Conservation (phyloP, 176 grass and related monocot genomes). For the Saccharum spontaneum region DNA sequence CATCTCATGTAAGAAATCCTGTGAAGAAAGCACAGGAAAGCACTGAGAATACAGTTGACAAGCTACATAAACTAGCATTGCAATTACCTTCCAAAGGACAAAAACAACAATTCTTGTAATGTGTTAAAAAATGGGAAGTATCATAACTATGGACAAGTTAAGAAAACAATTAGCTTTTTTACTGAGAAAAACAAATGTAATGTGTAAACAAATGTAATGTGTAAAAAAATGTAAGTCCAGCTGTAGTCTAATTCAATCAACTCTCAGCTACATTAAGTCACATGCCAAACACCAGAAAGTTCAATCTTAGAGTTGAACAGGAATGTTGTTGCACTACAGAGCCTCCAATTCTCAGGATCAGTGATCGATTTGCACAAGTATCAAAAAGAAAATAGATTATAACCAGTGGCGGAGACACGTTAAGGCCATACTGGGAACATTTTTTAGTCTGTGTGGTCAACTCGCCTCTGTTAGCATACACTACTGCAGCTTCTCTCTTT, state of each 20-base stretch:
- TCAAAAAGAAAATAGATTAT: not conserved
- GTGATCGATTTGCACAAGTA: not conserved
- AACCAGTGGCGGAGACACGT: too few species aligned
- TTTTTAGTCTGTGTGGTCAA: too few species aligned
- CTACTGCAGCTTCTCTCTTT: too few species aligned
- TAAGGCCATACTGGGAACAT: too few species aligned
- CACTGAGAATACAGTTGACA: not conserved
- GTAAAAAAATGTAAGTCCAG: too few species aligned
- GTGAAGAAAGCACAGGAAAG: constrained; percentile 16
- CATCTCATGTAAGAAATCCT: constrained; percentile 75
- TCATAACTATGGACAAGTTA: not conserved
- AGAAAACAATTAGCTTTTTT: too few species aligned
- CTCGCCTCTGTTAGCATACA: too few species aligned
- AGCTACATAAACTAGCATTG: not conserved
- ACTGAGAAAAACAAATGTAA: too few species aligned
- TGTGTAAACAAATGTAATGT: too few species aligned
- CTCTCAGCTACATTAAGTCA: not conserved
- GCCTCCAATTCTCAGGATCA: not conserved
- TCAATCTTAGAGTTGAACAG: not conserved
- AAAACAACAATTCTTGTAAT: not conserved
- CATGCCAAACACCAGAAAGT: not conserved
- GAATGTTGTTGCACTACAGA: not conserved
- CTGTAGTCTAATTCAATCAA: too few species aligned
- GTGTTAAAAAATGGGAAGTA: not conserved
- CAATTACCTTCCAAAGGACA: not conserved